Conservation (phyloP, 176 grass and related monocot species). For the Cocos nucifera region DNA sequence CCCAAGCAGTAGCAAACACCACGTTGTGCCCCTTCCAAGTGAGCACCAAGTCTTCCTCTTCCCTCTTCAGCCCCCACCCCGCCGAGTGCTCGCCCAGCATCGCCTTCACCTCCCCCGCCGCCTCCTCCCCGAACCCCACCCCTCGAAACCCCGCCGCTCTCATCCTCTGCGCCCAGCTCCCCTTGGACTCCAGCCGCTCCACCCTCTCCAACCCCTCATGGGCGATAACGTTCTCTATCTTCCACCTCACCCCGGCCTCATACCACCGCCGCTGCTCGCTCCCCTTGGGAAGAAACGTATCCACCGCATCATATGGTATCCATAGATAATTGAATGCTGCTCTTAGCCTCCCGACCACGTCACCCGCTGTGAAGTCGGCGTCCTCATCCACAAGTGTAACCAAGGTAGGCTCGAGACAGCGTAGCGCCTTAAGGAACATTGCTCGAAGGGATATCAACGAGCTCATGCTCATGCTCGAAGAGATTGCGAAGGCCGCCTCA, state of each 20-base stretch:
- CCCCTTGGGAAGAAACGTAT: constrained; percentile 83
- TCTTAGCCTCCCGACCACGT: constrained; percentile 62
- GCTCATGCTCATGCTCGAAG: constrained; percentile 5
- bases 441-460: constrained; percentile 50
- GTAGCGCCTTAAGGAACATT: constrained; percentile 79
- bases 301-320: constrained; percentile 96
- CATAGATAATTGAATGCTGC: constrained; percentile 92
- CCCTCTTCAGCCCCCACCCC: too few species aligned
- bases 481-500: constrained; percentile 56
- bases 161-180: too few species aligned
- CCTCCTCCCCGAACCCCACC: too few species aligned
- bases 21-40: too few species aligned
- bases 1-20: too few species aligned
- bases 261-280: constrained; percentile 89
- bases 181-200: too few species aligned
- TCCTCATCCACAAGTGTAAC: constrained; percentile 83
- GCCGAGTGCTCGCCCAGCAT: too few species aligned
- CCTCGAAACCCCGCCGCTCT: too few species aligned
- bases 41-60: too few species aligned
- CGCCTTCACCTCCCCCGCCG: too few species aligned
- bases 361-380: constrained; percentile 78
- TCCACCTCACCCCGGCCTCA: constrained; percentile 83
- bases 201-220: constrained; percentile 35
- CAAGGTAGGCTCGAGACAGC: constrained; percentile 52
- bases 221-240: constrained; percentile 93